A percentile compares a stretch with the other conserved stretches of the same genome.
These are phyloP conservation scores for Amylocystis lapponica DNA, from an alignment of 768 basidiomycete genomes.

Conservation along the genomic window DNA sequence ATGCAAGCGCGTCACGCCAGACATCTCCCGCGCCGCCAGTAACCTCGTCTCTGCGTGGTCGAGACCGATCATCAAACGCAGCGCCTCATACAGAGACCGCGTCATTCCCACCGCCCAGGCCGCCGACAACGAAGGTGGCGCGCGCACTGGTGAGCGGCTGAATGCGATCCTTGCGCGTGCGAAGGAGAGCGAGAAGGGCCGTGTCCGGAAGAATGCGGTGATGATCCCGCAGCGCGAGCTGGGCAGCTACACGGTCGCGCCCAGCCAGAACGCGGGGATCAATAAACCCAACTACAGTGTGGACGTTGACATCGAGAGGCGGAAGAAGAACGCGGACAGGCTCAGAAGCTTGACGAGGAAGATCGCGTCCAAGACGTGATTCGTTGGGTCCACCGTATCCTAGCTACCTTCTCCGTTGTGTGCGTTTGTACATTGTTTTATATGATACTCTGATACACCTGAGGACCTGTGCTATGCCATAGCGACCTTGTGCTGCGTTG, in stretches of 20 bases:
- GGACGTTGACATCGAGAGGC: conserved; percentile 66
- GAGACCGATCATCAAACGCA: conserved; percentile 86
- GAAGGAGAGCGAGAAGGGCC: conserved; percentile 60
- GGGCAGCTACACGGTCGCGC: conserved; percentile 78
- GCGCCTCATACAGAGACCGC: conserved; percentile 73
- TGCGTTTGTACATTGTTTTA: neutral
- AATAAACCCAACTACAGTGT: conserved; percentile 51
- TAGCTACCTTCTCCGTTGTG: neutral
- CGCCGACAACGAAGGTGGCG: conserved; percentile 29
- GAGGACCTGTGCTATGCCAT: neutral
- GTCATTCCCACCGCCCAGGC: conserved; percentile 55
- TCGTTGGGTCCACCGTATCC: neutral
- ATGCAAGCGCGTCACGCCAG: conserved; percentile 81
- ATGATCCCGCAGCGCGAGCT: conserved; percentile 74
- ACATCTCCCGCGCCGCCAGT: conserved; percentile 75
- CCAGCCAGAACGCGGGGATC: conserved; percentile 49
- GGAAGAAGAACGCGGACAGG: conserved; percentile 71
- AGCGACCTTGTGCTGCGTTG: neutral
- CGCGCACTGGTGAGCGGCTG: conserved; percentile 47
- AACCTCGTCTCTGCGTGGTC: conserved; percentile 85
- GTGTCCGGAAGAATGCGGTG: conserved; percentile 74
- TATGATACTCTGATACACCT: neutral
- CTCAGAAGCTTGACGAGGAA: conserved; percentile 56
- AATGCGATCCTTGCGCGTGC: conserved; percentile 66
- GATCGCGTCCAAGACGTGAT: conserved; percentile 24